phyloP scores from a whole-genome alignment of 441 rosid species.

The Bruguiera hainesii region DNA sequence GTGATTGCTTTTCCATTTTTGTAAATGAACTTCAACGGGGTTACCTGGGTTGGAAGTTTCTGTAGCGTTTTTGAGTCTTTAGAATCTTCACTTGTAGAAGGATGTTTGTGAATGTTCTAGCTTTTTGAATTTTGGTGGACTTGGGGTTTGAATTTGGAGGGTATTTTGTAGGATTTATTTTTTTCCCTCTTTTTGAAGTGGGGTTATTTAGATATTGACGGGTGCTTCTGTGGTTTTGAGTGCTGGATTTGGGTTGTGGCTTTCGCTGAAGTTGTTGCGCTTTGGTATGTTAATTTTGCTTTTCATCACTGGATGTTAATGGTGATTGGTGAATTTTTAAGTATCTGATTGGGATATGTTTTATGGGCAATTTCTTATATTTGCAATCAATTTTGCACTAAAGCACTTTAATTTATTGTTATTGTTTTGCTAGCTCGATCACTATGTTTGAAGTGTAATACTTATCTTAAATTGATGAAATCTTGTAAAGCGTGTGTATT shows the following conservation, averaged over 20 bases:
- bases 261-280: constrained; percentile 14
- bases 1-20: constrained; percentile 27
- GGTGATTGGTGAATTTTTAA: not conserved
- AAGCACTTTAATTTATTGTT: not conserved
- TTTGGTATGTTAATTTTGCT: constrained; percentile 4
- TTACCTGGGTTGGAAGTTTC: constrained; percentile 7
- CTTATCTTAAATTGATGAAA: not conserved
- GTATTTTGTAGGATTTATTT: not conserved
- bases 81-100: constrained; percentile 8
- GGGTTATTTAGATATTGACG: constrained; percentile 17
- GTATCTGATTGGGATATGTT: not conserved
- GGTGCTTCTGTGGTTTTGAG: constrained; percentile 11
- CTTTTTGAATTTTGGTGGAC: not conserved
- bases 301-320: constrained; percentile 3
- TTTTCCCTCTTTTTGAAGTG: constrained; percentile 8
- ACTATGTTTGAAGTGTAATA: not conserved
- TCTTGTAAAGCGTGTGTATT: not conserved
- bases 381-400: not conserved
- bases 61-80: constrained; percentile 3
- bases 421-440: not conserved
- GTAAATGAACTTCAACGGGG: not conserved
- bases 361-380: not conserved
- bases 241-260: constrained; percentile 24
- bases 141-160: constrained; percentile 12
- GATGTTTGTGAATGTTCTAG: not conserved